These are phyloP conservation scores for Geotrichum histeridarum DNA, from an alignment of 1,139 yeast species.

Conservation along the genomic window DNA sequence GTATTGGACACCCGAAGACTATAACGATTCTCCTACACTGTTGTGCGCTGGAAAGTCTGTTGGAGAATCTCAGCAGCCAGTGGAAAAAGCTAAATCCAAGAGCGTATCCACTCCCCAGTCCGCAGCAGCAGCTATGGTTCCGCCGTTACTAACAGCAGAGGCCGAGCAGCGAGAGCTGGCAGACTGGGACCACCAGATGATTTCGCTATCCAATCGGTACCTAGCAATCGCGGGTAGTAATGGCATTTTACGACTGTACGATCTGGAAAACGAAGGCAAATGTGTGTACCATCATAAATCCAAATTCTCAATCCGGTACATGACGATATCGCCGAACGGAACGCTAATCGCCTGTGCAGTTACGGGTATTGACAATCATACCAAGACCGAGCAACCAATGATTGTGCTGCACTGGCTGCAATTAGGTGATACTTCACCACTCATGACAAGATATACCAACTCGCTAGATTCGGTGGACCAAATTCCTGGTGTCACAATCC, in stretches of 20 bases:
- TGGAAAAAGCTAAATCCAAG: conserved; percentile 18
- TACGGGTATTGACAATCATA: conserved; percentile 66
- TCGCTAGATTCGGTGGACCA: neutral
- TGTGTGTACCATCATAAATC: conserved; percentile 66
- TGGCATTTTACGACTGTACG: conserved; percentile 64
- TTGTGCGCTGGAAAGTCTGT: conserved; percentile 62
- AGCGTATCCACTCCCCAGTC: neutral
- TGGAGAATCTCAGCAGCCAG: conserved; percentile 44
- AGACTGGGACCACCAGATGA: conserved; percentile 60
- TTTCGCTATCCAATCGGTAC: conserved; percentile 57
- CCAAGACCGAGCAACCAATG: conserved; percentile 74
- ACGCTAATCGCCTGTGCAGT: conserved; percentile 72
- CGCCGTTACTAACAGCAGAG: conserved; percentile 20
- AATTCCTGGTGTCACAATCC: conserved; percentile 10
- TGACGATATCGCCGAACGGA: conserved; percentile 64
- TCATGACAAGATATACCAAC: conserved; percentile 11
- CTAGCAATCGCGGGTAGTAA: conserved; percentile 69
- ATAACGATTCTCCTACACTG: conserved; percentile 49
- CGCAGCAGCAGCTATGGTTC: neutral
- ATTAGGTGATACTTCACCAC: conserved; percentile 18
- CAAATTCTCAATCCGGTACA: conserved; percentile 71
- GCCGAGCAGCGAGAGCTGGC: conserved; percentile 25
- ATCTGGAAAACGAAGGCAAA: conserved; percentile 51
- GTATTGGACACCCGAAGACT: conserved; percentile 46
- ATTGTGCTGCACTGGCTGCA: conserved; percentile 55